Base-by-base conservation (phyloP, 75 land plant genomes). In the Azolla pinnata region DNA sequence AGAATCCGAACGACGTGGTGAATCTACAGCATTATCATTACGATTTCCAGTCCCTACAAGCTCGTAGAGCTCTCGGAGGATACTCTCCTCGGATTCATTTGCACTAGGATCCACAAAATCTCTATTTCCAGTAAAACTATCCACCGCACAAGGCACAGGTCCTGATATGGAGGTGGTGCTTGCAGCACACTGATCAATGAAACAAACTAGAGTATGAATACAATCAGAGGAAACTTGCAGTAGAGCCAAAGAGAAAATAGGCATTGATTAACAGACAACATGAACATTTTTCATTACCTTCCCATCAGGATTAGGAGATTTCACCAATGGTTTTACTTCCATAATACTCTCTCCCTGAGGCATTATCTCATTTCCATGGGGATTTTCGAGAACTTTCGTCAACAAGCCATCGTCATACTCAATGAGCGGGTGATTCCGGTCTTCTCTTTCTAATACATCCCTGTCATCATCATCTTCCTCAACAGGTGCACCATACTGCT, bases 401-500 rank as follows among this genome's bases (percentile, higher is more conserved):
- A 46, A 2, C 17, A 17, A 46, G 2, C 3, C 21, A 4, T 18
- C 14, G n/a, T 2, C 23, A 14, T 14, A 3, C 49, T 46, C 49
- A 2, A 4, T 46, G 10, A 46, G 14, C 2, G 4, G 2, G 49
- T 23, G 23, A 4, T 46, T 23, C 49, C 2, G 3, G 12, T 4
- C 17, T 4, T 18, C 17, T 4, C 4, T 46, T 2, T 18, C 23
- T 14, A 23, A 46, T 38, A 8, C 75, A 30, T 75, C 73, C 33
- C 70, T 80, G 30, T 61, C 59, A 77, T 71, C 76, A 0, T 80
- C 78, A 68, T 85, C 88, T 54, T 84, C 95, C 50, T 56, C 67
- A 53, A 84, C 79, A 35, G 79, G 80, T 0, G 83, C 83, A 4
- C 88, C 85, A 66, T 88, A 81, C 50, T 84, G 77, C 56, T 84